Conservation (phyloP, 1,284 basidiomycete species). For the Bondarzewia mesenterica region DNA sequence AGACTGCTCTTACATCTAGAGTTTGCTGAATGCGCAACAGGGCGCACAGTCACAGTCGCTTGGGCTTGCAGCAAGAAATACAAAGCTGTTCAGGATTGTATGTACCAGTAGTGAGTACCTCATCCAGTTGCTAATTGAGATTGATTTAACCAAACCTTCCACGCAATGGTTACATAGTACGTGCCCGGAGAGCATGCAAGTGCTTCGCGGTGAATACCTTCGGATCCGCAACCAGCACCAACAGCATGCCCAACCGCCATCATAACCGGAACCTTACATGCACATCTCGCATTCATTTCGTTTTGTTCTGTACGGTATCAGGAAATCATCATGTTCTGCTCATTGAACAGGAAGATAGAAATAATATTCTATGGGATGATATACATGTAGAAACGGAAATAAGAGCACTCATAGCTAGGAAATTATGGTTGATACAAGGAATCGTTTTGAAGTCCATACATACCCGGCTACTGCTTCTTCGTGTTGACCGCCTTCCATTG, state of each 20-base stretch:
- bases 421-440: no score
- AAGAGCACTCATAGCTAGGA: no score
- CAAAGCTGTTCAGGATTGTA: constrained; percentile 70
- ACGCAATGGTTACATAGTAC: constrained; percentile 36
- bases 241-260: not conserved
- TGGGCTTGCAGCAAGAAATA: constrained; percentile 75
- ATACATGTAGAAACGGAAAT: no score
- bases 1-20: constrained; percentile 42
- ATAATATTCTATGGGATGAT: not conserved
- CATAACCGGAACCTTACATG: not conserved
- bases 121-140: not conserved
- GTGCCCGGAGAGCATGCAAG: constrained; percentile 64
- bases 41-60: constrained; percentile 75
- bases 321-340: no score
- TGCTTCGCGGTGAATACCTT: constrained; percentile 64
- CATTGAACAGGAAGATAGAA: no score
- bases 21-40: constrained; percentile 78
- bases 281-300: not conserved
- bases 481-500: constrained; percentile 47
- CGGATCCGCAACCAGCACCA: constrained; percentile 44
- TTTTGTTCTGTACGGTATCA: not conserved
- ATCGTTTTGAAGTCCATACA: no score
- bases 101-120: constrained; percentile 67
- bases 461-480: constrained; percentile 6
- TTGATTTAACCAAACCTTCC: not conserved